phyloP scores from a whole-genome alignment of 2,329 filamentous ascomycete genomes.

The Arthrobotrys entomopaga region DNA sequence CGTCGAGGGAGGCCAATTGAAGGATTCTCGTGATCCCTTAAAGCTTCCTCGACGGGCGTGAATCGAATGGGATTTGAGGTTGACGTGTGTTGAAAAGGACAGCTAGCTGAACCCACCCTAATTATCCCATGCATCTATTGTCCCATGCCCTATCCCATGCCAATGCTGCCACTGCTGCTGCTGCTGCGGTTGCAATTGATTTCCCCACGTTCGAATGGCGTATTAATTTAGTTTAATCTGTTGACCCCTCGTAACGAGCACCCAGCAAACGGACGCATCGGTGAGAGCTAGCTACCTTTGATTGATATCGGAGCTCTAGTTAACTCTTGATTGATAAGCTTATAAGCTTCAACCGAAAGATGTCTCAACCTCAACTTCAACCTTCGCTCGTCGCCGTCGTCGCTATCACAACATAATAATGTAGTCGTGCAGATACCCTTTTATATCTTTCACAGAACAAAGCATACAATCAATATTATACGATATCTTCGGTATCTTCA shows the following conservation, averaged over 20 bases:
- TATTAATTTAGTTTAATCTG: not conserved
- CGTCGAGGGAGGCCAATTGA: conserved; percentile 20
- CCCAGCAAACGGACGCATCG: not conserved
- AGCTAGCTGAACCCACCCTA: not conserved
- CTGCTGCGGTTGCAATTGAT: too few relatives aligned
- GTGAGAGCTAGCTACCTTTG: not conserved
- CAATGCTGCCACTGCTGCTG: not conserved
- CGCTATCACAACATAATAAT: too few relatives aligned
- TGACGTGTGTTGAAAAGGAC: conserved; percentile 21
- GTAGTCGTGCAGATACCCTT: conserved; percentile 34
- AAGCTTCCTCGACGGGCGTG: conserved; percentile 5
- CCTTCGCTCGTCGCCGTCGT: not conserved
- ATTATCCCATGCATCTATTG: too few relatives aligned
- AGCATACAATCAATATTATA: too few relatives aligned
- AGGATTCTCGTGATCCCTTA: conserved; percentile 11
- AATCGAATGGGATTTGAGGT: not conserved
- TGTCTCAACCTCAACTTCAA: conserved; percentile 8
- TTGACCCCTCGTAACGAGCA: conserved; percentile 26
- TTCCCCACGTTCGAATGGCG: conserved; percentile 41
- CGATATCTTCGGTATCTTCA: not conserved
- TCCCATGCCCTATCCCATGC: not conserved
- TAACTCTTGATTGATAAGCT: conserved; percentile 50
- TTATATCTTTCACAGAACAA: not conserved
- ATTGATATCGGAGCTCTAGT: conserved; percentile 19
- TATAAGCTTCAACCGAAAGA: not conserved